Evolutionary conservation across 352 stramenopile genomes (phyloP), one percentile per base, ranked within the genome.

Genomic region (Pythium phragmitis): DNA sequence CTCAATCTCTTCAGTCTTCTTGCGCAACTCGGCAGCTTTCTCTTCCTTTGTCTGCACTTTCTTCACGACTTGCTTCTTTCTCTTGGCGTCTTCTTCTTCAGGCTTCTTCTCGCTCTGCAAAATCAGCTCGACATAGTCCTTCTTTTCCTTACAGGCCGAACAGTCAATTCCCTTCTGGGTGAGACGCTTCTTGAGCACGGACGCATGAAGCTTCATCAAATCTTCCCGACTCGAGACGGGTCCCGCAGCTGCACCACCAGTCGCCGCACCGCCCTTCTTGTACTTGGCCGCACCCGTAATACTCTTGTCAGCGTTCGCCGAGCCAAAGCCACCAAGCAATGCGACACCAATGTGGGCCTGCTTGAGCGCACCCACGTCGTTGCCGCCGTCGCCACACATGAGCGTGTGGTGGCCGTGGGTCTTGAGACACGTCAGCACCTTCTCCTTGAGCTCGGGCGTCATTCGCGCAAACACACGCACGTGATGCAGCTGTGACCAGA

Each of bases 361-460:
- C 73, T 98, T 98, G 34, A 98, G 72, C 3, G 94, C 94, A 52
- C 96, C 96, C 7, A 99, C 93, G 77, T 99, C 98, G 71, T 99
- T 99, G 14, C 91, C 97, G 57, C 97, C 97, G 65, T 99, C 97
- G 59, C 97, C 97, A 57, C 97, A 99, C 96, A 99, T 99, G 17
- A 99, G 80, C 26, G 95, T 99, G 56, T 92, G 80, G 53, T 91
- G 77, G 0, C 97, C 97, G 33, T 84, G 76, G 17, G 80, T 86
- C 79, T 99, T 99, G n/a, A 99, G 80, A 11, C 88, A 89, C 9
- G 91, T 96, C 55, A 99, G 73, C 17, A 99, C 87, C 59, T 89
- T 88, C 82, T 99, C 97, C 73, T 99, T 99, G 36, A 99, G 83
- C 47, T 97, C 82, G 5, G 97, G 97, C 11, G 94, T 98, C 75